Evolutionary conservation across 108 stramenopile species (phyloP).

Genomic region (Conticribra weissflogii): DNA sequence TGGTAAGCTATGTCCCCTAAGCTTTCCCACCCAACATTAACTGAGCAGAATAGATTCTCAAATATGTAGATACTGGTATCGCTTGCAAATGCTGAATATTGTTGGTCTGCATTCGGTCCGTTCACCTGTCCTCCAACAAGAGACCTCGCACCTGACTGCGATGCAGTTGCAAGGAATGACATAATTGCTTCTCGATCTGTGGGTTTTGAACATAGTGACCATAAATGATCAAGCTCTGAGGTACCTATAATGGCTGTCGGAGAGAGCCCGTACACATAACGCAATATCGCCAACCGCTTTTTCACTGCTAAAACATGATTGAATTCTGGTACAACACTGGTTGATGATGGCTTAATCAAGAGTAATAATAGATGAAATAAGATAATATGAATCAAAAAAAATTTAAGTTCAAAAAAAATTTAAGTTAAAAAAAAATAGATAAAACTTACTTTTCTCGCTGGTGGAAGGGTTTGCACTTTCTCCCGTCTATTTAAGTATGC

Average conservation of each 20-base stretch:
- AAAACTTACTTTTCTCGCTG: conserved; percentile 46
- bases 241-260: conserved; percentile 52
- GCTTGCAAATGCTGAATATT: conserved; percentile 68
- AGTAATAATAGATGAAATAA: neutral
- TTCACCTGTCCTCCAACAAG: conserved; percentile 11
- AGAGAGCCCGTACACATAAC: conserved; percentile 76
- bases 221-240: conserved; percentile 65
- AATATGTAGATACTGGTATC: conserved; percentile 68
- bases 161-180: conserved; percentile 79
- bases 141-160: conserved; percentile 34
- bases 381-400: no score
- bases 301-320: conserved; percentile 53
- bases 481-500: conserved; percentile 62
- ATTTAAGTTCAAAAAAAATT: no score
- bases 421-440: conserved; percentile 1
- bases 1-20: conserved; percentile 68
- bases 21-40: conserved; percentile 54
- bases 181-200: conserved; percentile 81
- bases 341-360: conserved; percentile 39
- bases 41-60: conserved; percentile 79
- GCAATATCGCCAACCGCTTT: conserved; percentile 68
- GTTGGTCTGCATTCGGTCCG: conserved; percentile 27
- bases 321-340: conserved; percentile 37
- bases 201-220: conserved; percentile 70
- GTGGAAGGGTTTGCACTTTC: conserved; percentile 13